Evolutionary conservation across 805 yeast species (phyloP), one percentile per base, ranked within the genome.

Genomic region (Kodamaea jinghongensis): DNA sequence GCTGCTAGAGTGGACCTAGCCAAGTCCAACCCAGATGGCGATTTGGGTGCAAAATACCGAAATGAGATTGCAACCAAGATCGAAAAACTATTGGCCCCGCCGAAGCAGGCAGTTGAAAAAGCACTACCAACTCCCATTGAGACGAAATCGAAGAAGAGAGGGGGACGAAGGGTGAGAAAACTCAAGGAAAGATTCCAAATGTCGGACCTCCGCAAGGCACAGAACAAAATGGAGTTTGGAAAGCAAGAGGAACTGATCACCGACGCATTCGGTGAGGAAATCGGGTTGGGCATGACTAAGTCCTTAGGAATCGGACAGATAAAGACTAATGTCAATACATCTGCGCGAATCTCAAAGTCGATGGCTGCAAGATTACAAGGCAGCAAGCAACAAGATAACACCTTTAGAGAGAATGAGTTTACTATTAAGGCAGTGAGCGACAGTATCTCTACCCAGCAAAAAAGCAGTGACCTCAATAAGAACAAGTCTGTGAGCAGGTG

Each of bases 201-300:
- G 73, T 83, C 96, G 0, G 95, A 89, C 39, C 57, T 86, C 31
- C 80, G 89, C 26, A 83, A 79, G 48, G 84, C 95, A 2, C 96
- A 87, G 52, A 89, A 91, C 56, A 77, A 85, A 53, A 74, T 90
- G 78, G 83, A 73, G 30, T 90, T 91, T 63, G 96, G 95, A 5
- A 75, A 81, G 50, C 70, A 73, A 46, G 96, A 87, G 54, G 78
- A 72, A 14, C 73, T 81, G 1, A 65, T 71, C 2, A 65, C 67
- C 45, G 89, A 84, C 45, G 70, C 79, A 0, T 83, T 68, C 55
- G 95, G 95, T 8, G 89, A 86, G 38, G 96, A 87, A 51, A 67
- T 84, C 23, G 96, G 96, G 0, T 53, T 88, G 35, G 96, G 96
- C 3, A 79, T 86, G 87, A 70, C 79, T 29, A 65, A 70, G 7